Evolutionary conservation across 352 stramenopile genomes (phyloP), one percentile per base, ranked within the genome.

Genomic region (Globisporangium abappressorium): DNA sequence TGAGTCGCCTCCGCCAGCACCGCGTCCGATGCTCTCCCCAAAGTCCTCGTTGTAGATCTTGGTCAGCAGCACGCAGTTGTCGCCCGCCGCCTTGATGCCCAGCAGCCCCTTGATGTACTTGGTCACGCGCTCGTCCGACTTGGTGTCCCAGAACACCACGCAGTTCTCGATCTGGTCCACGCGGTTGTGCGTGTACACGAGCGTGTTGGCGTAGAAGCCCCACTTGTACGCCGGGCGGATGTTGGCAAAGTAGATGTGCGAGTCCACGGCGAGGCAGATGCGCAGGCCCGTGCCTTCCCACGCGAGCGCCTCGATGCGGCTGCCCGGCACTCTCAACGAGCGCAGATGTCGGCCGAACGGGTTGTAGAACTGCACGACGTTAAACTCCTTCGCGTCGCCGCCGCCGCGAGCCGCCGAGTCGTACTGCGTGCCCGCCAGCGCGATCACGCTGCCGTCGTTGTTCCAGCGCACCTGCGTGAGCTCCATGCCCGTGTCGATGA

Each of bases 191-290:
- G 92, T 91, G 74, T 97, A 97, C 18, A 95, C 91, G 55, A 98
- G 68, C n/a, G 91, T 96, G 62, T 93, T 91, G 18, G 78, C 72
- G 64, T 96, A 97, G 63, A 88, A 97, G 14, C 89, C 89, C 92
- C 92, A 98, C 54, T 92, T 93, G 81, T 98, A 98, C 46, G 88
- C 85, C 22, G 87, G 91, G 7, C 95, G 89, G 55, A 98, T 95
- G 76, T 98, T 98, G 41, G 94, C 95, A 77, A 98, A 98, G 82
- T 97, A 98, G 60, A 98, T 98, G 80, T 96, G 93, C 22, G 90
- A 94, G 75, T 98, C 95, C 24, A 98, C 93, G 0, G 95, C 95
- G 20, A 98, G 71, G 49, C 94, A 97, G 51, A 98, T 95, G 36
- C 93, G 81, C 46, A 98, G 68, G 15, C 94, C 93, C 2, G 80